A percentile compares a stretch with the other conserved stretches of the same genome.
These are phyloP conservation scores for Heterobasidion occidentale DNA, from an alignment of 1,284 basidiomycete genomes.

Conservation along the genomic window DNA sequence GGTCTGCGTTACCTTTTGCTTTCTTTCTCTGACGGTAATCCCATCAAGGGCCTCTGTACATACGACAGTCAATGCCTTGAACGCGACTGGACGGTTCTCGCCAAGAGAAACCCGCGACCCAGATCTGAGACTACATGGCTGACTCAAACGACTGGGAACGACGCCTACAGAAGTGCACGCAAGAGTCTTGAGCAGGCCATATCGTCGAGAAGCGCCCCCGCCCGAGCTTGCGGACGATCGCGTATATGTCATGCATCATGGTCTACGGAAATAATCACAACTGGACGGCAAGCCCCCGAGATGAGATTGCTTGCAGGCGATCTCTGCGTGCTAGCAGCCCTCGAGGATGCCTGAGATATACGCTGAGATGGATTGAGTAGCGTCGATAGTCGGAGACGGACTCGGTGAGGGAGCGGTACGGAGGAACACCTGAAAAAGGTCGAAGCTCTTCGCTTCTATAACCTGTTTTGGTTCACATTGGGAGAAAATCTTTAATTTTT, in stretches of 20 bases:
- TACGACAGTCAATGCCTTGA: not conserved
- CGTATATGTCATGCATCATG: not conserved
- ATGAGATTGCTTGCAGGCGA: not conserved
- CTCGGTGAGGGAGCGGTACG: too few species aligned
- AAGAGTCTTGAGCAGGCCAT: not conserved
- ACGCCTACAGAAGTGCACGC: not conserved
- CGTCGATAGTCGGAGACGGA: not conserved
- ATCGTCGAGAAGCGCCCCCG: not conserved
- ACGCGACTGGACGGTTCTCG: not conserved
- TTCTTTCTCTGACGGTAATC: not conserved
- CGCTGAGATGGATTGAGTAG: not conserved
- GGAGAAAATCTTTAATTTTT: too few species aligned
- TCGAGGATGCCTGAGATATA: not conserved
- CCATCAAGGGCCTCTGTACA: not conserved
- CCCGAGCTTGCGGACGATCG: not conserved
- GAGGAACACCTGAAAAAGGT: too few species aligned
- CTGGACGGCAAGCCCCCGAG: not conserved
- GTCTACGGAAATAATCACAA: not conserved
- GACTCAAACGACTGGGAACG: not conserved
- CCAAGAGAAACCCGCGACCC: not conserved
- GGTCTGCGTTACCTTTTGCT: not conserved
- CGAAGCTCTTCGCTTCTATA: too few species aligned
- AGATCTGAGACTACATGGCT: not conserved
- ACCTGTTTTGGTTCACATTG: too few species aligned
- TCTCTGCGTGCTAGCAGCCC: not conserved